Base-by-base conservation (phyloP, 2,329 filamentous ascomycete species). In the Fusarium coicis region DNA sequence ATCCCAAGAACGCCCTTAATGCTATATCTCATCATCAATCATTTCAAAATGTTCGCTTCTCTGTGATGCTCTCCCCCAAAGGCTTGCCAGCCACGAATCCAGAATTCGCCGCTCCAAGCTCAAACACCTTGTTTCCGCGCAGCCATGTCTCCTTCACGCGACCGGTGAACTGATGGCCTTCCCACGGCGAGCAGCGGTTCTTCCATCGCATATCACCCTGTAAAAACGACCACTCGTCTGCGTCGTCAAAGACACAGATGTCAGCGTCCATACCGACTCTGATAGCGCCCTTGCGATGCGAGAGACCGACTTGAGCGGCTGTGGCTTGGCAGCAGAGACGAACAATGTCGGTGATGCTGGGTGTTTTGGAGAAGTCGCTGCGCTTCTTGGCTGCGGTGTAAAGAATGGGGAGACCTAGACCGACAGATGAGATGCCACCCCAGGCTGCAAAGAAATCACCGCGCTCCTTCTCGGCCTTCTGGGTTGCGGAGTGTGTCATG, bases 381-480 rank as follows among this genome's bases (percentile, higher is more conserved):
- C 93, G 88, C 71, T 89, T 87, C 79, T 87, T 85, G 37, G 93
- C 88, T 49, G 94, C 91, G 0, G 94, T 95, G 90, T 95, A 92
- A 10, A 99, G 87, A 73, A 99, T 97, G 9, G 94, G 94, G 8
- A 99, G 87, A 2, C 96, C 96, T 2, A 99, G 89, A 0, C 96
- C 96, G 23, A 99, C 96, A 9, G 93, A 96, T 8, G 93, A 96
- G 78, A 99, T 97, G 19, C 96, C 96, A 60, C 96, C 96, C 96
- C 96, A 99, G 2, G 95, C 95, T 8, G 93, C 91, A 84, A 98
- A 96, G 87, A 99, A 98, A 84, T 98, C 94, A 42, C 96, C 96
- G 7, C 81, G 76, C 28, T 85, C 83, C 42, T 83, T 80, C 4
- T 82, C 78, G 15, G 84, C 81, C 9, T 76, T 78, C 12, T 78